Percentiles rank a stretch among this genome's conserved stretches.
Conservation (phyloP, 495 filamentous ascomycete species). For the Pseudevernia furfuracea region DNA sequence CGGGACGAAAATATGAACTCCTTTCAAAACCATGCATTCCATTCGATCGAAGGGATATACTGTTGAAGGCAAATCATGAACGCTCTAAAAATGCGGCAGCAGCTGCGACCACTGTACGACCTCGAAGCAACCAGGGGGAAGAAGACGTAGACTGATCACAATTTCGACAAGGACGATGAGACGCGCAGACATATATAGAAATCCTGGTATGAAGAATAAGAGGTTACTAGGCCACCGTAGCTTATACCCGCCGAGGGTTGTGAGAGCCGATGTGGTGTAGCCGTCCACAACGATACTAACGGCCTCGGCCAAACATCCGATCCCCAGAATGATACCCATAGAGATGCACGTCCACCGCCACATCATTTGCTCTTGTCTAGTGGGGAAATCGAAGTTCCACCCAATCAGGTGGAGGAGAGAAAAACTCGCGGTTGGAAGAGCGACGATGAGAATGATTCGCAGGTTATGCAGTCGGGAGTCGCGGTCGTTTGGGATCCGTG, state of each 20-base stretch:
- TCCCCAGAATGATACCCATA: slow-evolving; percentile 13
- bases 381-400: slow-evolving; percentile 39
- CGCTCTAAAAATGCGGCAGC: slow-evolving; percentile 22
- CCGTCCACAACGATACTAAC: slow-evolving; percentile 10
- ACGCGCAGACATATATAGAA: slow-evolving; percentile 21
- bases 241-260: slow-evolving; percentile 21
- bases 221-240: slow-evolving; percentile 21
- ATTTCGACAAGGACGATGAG: slow-evolving; percentile 19
- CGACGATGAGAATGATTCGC: slow-evolving; percentile 15
- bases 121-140: slow-evolving; percentile 21
- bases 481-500: slow-evolving; percentile 28
- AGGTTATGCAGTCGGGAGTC: slow-evolving; percentile 13
- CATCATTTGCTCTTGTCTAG: slow-evolving; percentile 28
- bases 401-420: slow-evolving; percentile 31
- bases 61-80: background rate
- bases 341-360: slow-evolving; percentile 27
- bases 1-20: background rate
- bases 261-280: slow-evolving; percentile 16
- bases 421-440: slow-evolving; percentile 22
- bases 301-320: slow-evolving; percentile 13
- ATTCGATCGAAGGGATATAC: background rate
- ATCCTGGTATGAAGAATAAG: slow-evolving; percentile 22
- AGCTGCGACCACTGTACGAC: slow-evolving; percentile 23
- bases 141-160: slow-evolving; percentile 19
- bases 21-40: background rate